A percentile compares a stretch with the other conserved stretches of the same genome.
phyloP scores from a whole-genome alignment of 1,284 basidiomycete genomes.

The Irpex sp. region DNA sequence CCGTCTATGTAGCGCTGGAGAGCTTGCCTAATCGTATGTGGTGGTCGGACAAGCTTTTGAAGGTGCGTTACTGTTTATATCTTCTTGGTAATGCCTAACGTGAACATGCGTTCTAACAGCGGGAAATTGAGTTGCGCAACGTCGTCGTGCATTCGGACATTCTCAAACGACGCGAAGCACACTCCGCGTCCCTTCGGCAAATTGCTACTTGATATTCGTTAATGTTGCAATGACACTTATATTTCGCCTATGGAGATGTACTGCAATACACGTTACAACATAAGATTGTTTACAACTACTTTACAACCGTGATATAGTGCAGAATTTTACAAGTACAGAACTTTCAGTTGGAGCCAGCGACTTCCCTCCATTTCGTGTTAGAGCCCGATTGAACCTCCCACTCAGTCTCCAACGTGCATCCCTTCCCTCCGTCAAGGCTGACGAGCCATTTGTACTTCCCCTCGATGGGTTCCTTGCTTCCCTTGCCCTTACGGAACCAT shows the following conservation, averaged over 20 bases:
- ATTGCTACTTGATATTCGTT: background rate
- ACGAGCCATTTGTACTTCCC: background rate
- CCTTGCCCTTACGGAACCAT: background rate
- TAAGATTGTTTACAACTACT: no score
- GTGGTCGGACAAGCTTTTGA: slow-evolving; percentile 86
- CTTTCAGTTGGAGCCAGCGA: background rate
- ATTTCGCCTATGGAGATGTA: background rate
- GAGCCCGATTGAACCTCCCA: background rate
- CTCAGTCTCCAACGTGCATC: background rate
- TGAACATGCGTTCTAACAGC: slow-evolving; percentile 30
- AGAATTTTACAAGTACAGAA: background rate
- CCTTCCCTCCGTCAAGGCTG: background rate
- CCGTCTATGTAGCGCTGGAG: slow-evolving; percentile 84
- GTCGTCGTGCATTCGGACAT: slow-evolving; percentile 69
- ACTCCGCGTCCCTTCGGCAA: slow-evolving; percentile 44
- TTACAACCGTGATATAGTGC: background rate
- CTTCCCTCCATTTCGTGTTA: background rate
- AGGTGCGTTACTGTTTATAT: slow-evolving; percentile 44
- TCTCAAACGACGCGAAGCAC: slow-evolving; percentile 58
- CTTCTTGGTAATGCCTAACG: background rate
- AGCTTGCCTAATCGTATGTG: slow-evolving; percentile 89
- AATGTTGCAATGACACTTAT: background rate
- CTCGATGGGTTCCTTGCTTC: background rate
- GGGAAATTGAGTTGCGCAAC: slow-evolving; percentile 68
- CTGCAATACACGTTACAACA: no score